Evolutionary conservation across 495 filamentous ascomycete species (phyloP), one percentile per base, ranked within the genome.

Genomic region (Penicillium antarcticum): DNA sequence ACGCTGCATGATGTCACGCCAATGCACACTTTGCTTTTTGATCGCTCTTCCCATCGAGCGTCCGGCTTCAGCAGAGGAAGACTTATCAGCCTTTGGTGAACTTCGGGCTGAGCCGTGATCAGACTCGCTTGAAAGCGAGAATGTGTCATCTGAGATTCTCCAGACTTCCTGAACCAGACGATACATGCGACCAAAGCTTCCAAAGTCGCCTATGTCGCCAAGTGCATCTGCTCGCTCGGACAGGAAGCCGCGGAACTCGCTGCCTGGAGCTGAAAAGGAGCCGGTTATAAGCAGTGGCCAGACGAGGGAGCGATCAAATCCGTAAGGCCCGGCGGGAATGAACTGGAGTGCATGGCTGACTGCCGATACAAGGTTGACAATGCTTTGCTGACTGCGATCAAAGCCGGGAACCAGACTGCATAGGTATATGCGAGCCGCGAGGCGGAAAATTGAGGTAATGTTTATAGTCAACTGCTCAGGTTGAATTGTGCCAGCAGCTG

Each of bases 251-350:
- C 92, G 85, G 77, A 97, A 96, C 24, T 78, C 55, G 5, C 89
- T 91, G 40, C 66, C 72, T 0, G 85, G 74, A 0, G 78, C 76
- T 45, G 88, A 89, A 61, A 87, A 84, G 4, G 83, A 81, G 43
- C 92, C 94, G 16, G 87, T 84, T 31, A 97, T 83, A 14, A 98
- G 83, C 41, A 95, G 80, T 2, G 96, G 92, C 94, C 94, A 98
- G 29, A 89, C 85, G 19, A 98, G 82, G 9, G 87, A 89, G 49
- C 91, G 88, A 67, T 98, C 94, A 58, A 88, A 97, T 14, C 94
- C 94, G 17, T 80, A 71, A 7, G 82, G 78, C 1, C 92, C 94
- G 2, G 85, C 74, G 11, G 94, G 94, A 53, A 98, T 91, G 62
- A 78, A 87, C 39, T 86, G 78, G 10, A 97, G 79, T 7, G 83